Conservation (phyloP, 306 rosid species). For the Leucaena leucocephala region DNA sequence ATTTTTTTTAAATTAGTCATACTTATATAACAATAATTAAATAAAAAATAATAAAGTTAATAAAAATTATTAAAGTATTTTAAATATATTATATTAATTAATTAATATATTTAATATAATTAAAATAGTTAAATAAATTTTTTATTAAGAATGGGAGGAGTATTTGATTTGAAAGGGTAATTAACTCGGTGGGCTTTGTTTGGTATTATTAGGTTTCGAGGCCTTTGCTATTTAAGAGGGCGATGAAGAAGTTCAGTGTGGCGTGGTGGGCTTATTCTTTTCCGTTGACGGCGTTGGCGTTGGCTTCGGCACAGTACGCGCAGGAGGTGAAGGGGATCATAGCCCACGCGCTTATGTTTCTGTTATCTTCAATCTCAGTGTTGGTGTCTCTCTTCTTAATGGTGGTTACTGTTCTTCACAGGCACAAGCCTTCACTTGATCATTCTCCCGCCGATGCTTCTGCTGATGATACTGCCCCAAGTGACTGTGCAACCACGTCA, state of each 20-base stretch:
- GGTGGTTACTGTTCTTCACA: not conserved
- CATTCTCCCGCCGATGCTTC: not conserved
- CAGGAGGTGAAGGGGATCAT: constrained; percentile 41
- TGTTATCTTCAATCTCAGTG: constrained; percentile 41
- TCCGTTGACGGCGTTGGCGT: constrained; percentile 51
- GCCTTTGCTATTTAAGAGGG: constrained; percentile 57
- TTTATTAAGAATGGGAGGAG: too few species aligned
- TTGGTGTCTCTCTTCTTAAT: constrained; percentile 45
- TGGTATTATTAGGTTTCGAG: constrained; percentile 50
- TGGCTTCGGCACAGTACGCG: constrained; percentile 61
- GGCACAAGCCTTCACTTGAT: not conserved
- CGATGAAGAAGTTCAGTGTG: constrained; percentile 57
- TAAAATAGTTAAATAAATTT: too few species aligned
- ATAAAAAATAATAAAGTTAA: too few species aligned
- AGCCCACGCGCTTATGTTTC: constrained; percentile 45
- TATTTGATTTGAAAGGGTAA: not conserved
- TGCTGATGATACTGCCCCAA: not conserved
- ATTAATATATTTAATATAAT: too few species aligned
- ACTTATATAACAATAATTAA: too few species aligned
- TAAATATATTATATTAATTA: too few species aligned
- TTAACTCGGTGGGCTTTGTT: not conserved
- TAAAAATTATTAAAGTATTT: too few species aligned
- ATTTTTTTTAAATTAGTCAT: too few species aligned
- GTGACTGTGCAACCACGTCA: not conserved
- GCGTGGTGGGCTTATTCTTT: constrained; percentile 75